Evolutionary conservation across 805 yeast species (phyloP).

Genomic region (Wickerhamiella brachini): DNA sequence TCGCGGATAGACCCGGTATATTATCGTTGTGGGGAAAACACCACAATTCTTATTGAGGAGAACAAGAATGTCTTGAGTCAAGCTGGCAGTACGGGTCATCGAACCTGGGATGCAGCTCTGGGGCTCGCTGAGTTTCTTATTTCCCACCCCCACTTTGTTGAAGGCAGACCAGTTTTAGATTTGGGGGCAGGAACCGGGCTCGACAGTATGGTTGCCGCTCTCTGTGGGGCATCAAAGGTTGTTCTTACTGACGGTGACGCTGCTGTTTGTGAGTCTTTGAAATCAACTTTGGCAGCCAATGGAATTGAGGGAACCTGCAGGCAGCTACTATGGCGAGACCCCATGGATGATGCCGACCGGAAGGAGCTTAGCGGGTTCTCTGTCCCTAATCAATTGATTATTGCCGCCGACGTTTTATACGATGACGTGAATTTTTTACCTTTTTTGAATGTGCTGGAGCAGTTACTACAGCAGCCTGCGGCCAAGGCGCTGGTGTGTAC

Average conservation of each 20-base stretch:
- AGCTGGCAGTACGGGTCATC: constrained; percentile 68
- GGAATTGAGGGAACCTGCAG: constrained; percentile 9
- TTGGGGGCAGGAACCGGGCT: constrained; percentile 88
- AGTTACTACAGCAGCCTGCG: constrained; percentile 11
- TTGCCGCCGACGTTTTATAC: constrained; percentile 85
- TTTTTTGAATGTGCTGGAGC: constrained; percentile 35
- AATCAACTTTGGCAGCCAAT: constrained; percentile 35
- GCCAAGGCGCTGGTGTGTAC: constrained; percentile 43
- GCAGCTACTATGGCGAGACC: constrained; percentile 1
- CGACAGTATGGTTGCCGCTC: constrained; percentile 35
- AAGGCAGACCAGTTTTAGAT: constrained; percentile 38
- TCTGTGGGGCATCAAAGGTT: constrained; percentile 21
- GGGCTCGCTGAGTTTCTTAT: constrained; percentile 43
- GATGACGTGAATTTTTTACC: constrained; percentile 47
- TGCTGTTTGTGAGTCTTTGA: constrained; percentile 35
- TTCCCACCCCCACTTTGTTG: background rate
- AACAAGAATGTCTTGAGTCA: constrained; percentile 18
- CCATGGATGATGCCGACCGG: background rate
- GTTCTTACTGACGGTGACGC: constrained; percentile 58
- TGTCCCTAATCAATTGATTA: constrained; percentile 30
- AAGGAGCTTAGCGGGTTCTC: background rate
- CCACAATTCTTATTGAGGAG: constrained; percentile 14
- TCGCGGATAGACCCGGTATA: background rate
- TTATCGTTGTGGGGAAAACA: constrained; percentile 2
- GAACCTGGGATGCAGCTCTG: constrained; percentile 92